Evolutionary conservation across 1,284 basidiomycete genomes (phyloP).

Genomic region (Abortiporus biennis): DNA sequence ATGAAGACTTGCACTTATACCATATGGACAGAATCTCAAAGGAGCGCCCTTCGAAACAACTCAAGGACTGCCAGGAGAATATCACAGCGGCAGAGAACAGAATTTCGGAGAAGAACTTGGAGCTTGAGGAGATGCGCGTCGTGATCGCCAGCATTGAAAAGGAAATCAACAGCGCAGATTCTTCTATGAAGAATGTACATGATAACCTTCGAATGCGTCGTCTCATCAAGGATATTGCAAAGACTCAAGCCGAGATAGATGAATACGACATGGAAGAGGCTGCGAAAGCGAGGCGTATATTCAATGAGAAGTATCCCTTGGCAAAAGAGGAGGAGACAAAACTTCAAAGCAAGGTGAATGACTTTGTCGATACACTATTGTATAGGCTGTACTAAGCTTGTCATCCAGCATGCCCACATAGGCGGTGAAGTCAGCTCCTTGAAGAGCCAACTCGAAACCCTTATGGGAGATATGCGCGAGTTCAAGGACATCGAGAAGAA

Average conservation of each 20-base stretch:
- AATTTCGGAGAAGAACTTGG: constrained; percentile 48
- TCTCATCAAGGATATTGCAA: constrained; percentile 61
- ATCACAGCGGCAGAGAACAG: constrained; percentile 57
- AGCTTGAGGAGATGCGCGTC: constrained; percentile 51
- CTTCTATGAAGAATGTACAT: constrained; percentile 68
- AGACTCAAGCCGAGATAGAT: constrained; percentile 70
- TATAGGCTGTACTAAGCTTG: background rate
- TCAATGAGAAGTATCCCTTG: constrained; percentile 73
- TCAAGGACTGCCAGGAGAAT: constrained; percentile 57
- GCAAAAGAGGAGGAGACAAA: constrained; percentile 70
- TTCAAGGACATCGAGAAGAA: constrained; percentile 84
- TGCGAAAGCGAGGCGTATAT: constrained; percentile 74
- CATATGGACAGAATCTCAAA: too few species aligned
- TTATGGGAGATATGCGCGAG: constrained; percentile 75
- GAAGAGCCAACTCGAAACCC: constrained; percentile 59
- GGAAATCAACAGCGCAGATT: constrained; percentile 70
- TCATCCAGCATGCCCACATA: constrained; percentile 66
- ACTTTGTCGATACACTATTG: background rate
- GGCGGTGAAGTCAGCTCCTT: constrained; percentile 81
- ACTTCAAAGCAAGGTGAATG: constrained; percentile 63
- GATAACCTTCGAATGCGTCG: constrained; percentile 83
- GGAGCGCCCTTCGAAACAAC: too few species aligned
- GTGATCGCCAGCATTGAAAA: constrained; percentile 54
- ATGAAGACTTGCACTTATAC: background rate
- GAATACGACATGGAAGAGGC: constrained; percentile 78